Evolutionary conservation across 2,329 filamentous ascomycete genomes (phyloP).

Genomic region (Alternaria ethzedia): DNA sequence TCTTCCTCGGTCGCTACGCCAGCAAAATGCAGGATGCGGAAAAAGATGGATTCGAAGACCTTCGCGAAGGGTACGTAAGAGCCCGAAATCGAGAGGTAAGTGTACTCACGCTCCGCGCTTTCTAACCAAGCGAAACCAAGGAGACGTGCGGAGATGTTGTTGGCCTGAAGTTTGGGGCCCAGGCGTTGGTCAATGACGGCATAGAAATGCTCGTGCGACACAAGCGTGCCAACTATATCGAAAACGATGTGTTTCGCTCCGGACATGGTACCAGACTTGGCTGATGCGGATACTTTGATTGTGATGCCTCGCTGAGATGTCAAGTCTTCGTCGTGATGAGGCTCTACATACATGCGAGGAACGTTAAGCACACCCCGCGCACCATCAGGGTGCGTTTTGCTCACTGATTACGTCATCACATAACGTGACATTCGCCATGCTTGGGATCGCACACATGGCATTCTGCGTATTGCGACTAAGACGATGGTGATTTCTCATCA

Average conservation of each 20-base stretch:
- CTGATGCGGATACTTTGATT: no score
- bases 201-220: slow-evolving; percentile 56
- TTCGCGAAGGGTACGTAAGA: slow-evolving; percentile 54
- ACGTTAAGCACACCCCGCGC: background rate
- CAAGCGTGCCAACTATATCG: slow-evolving; percentile 60
- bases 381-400: background rate
- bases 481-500: background rate
- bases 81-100: slow-evolving; percentile 55
- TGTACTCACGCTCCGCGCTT: slow-evolving; percentile 58
- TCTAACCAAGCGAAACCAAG: slow-evolving; percentile 58
- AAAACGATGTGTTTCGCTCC: slow-evolving; percentile 23
- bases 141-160: slow-evolving; percentile 51
- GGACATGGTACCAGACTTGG: no score
- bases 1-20: slow-evolving; percentile 57
- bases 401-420: background rate
- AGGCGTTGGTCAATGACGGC: slow-evolving; percentile 51
- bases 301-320: no score
- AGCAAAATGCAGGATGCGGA: slow-evolving; percentile 54
- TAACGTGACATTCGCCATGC: background rate
- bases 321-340: no score
- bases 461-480: background rate
- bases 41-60: slow-evolving; percentile 56
- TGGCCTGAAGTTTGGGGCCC: slow-evolving; percentile 49
- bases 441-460: background rate
- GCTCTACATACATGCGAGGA: background rate